A percentile compares a stretch with the other conserved stretches of the same genome.
Evolutionary conservation across 129 eudicot genomes (phyloP).

Genomic region (Centaurea solstitialis): DNA sequence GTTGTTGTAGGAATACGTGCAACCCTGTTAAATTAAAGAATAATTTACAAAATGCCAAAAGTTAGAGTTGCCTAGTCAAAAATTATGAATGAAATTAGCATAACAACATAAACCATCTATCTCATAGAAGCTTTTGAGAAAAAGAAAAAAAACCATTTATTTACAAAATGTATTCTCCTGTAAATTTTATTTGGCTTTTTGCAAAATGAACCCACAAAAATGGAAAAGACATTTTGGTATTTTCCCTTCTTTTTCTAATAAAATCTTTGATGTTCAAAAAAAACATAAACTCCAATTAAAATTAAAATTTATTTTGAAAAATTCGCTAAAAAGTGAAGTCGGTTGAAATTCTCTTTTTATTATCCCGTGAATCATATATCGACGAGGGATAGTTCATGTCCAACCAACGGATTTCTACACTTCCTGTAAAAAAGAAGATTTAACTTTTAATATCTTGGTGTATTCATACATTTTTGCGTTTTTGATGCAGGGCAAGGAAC

Average conservation of each 20-base stretch:
- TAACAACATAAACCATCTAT: neutral
- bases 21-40: neutral
- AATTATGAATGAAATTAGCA: neutral
- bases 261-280: too few species aligned
- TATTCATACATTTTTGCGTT: neutral
- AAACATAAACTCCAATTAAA: too few species aligned
- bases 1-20: neutral
- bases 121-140: too few species aligned
- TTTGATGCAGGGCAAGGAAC: constrained; percentile 15
- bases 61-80: neutral
- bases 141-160: neutral
- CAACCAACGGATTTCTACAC: neutral
- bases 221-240: too few species aligned
- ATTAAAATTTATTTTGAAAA: too few species aligned
- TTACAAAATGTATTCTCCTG: neutral
- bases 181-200: too few species aligned
- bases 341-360: too few species aligned
- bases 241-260: too few species aligned
- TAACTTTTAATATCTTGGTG: neutral
- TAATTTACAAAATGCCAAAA: too few species aligned
- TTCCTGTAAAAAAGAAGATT: too few species aligned
- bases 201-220: neutral
- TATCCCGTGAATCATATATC: neutral
- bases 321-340: too few species aligned
- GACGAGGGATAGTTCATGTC: neutral